Base-by-base conservation (phyloP, 306 rosid genomes). In the Cicer pinnatifidum region DNA sequence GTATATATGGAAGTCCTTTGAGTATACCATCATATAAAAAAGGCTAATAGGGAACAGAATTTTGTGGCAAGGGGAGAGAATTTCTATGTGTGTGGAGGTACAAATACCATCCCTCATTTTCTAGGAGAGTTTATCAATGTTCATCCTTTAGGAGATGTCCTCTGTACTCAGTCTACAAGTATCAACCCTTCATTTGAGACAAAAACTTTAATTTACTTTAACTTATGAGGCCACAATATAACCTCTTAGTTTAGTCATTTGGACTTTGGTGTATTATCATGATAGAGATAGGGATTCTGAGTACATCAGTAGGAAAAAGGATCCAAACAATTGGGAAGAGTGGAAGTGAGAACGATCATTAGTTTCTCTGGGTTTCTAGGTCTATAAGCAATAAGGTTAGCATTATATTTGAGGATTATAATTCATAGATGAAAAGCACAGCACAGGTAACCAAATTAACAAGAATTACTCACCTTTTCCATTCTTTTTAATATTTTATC, bases 401-500 rank as follows among this genome's bases (percentile, higher is more conserved):
- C 35, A 69, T 78, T 43, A 53, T 59, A 61, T 60, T 60, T 40
- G 45, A 54, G 57, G 66, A 40, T 23, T 20, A 56, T 46, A 51
- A 56, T 66, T 65, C 51, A 75, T 71, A 45, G 35, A 68, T 9
- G 57, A 46, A 77, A 52, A 37, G 15, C 60, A 59, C 2, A 16
- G 11, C 33, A 12, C n/a, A 15, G 35, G 43, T 78, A 59, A 60
- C 15, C 19, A 73, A 68, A 78, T 54, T 33, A 61, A 33, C 54
- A 71, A 56, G 72, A 57, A 76, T 52, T 71, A 77, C 90, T 65
- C 63, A 74, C 98, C 90, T 91, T 93, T 83, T 89, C 98, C 79
- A 88, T 83, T 82, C 98, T 90, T 88, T 93, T 93, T 37, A 86
- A 71, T 75, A 93, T 53, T 79, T 93, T 93, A 38, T 88, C 97